Percentiles rank a stretch among this genome's conserved stretches.
phyloP scores from a whole-genome alignment of 345 rosid species.

The Eutrema heterophyllum region DNA sequence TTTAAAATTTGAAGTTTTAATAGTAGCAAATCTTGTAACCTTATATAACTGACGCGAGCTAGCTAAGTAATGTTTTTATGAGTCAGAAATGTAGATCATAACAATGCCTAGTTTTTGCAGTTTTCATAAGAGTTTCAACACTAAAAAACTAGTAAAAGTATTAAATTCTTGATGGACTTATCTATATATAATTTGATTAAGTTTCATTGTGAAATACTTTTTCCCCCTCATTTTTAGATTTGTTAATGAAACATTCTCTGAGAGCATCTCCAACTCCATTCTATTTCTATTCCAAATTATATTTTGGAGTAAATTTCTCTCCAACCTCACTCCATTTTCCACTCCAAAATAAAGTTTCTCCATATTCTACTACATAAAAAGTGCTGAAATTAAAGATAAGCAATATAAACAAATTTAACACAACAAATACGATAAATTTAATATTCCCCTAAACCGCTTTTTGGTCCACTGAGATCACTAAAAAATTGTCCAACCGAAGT shows the following conservation, averaged over 20 bases:
- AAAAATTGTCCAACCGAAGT: no score
- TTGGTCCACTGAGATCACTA: no score
- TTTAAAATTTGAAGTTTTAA: neutral
- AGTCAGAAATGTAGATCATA: neutral
- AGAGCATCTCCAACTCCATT: neutral
- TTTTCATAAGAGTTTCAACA: neutral
- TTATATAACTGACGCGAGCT: no score
- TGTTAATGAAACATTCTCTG: slow-evolving; percentile 8
- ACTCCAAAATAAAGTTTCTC: no score
- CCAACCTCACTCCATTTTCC: no score
- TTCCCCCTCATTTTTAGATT: neutral
- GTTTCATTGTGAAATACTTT: neutral
- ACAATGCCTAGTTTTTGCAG: neutral
- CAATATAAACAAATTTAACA: no score
- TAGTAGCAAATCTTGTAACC: neutral
- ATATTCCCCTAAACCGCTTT: no score
- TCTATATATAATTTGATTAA: neutral
- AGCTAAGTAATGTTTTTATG: neutral
- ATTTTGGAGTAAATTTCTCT: no score
- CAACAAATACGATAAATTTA: no score
- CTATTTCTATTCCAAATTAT: no score
- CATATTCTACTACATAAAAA: no score
- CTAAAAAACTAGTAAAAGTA: neutral
- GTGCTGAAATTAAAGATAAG: no score
- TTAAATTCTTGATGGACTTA: neutral